Evolutionary conservation across 805 yeast genomes (phyloP).

Genomic region (Candida loeiensis): DNA sequence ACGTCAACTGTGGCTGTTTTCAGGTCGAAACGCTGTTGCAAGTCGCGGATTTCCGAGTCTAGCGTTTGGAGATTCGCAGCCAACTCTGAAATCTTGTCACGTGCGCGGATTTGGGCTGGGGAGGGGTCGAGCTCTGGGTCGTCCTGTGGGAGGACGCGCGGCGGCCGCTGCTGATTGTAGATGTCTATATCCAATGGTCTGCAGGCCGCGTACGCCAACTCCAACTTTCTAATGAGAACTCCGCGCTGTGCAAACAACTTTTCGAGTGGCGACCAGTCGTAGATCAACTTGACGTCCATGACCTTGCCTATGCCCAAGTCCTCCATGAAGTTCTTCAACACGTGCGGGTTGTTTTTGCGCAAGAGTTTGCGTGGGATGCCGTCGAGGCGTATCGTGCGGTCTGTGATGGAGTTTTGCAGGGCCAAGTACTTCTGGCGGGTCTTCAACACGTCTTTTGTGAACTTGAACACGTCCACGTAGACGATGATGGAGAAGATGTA

Average conservation of each 20-base stretch:
- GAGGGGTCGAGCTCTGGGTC: not conserved
- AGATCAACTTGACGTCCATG: slow-evolving; percentile 46
- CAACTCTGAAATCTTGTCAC: slow-evolving; percentile 27
- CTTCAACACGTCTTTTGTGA: slow-evolving; percentile 47
- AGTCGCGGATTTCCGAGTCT: slow-evolving; percentile 37
- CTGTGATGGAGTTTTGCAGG: slow-evolving; percentile 56
- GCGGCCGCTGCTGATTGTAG: slow-evolving; percentile 30
- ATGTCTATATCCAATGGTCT: slow-evolving; percentile 43
- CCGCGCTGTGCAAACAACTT: slow-evolving; percentile 33
- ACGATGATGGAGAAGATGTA: slow-evolving; percentile 50
- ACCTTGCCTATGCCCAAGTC: slow-evolving; percentile 55
- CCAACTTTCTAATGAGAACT: slow-evolving; percentile 32
- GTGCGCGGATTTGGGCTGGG: slow-evolving; percentile 4
- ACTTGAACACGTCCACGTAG: slow-evolving; percentile 42
- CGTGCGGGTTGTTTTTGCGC: slow-evolving; percentile 34
- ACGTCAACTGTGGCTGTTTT: slow-evolving; percentile 24
- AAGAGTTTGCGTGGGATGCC: slow-evolving; percentile 49
- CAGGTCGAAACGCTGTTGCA: no score
- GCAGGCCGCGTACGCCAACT: slow-evolving; percentile 37
- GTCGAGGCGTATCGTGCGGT: slow-evolving; percentile 53
- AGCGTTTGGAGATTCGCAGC: slow-evolving; percentile 32
- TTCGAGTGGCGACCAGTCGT: slow-evolving; percentile 43
- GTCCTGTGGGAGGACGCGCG: slow-evolving; percentile 26
- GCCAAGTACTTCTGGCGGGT: slow-evolving; percentile 58
- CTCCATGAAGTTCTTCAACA: slow-evolving; percentile 49